Conservation (phyloP, 352 stramenopile genomes). For the Pythium sp. region DNA sequence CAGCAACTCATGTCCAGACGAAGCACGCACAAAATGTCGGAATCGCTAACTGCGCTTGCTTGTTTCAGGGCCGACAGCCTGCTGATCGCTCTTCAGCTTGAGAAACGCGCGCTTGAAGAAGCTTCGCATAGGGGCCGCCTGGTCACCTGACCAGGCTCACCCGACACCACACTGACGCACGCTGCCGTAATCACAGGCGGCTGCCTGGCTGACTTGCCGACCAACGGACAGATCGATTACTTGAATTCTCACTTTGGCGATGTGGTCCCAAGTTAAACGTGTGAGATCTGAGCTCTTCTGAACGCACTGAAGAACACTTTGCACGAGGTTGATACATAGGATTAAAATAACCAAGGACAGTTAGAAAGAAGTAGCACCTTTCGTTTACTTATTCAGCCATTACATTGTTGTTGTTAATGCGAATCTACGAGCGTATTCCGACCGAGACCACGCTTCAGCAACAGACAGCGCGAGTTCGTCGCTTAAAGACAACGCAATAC, state of each 20-base stretch:
- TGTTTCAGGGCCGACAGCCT: neutral
- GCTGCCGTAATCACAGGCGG: neutral
- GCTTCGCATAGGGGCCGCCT: neutral
- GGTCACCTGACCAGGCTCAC: neutral
- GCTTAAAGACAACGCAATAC: conserved; percentile 2
- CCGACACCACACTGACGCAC: neutral
- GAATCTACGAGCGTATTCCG: conserved; percentile 7
- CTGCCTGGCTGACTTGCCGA: neutral
- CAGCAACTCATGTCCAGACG: too few species aligned
- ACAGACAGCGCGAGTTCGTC: neutral
- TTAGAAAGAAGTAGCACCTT: conserved; percentile 5
- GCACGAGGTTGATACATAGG: neutral
- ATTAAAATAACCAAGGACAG: neutral
- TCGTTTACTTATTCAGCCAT: conserved; percentile 49
- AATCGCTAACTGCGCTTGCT: neutral
- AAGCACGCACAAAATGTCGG: neutral
- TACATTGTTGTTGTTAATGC: conserved; percentile 19
- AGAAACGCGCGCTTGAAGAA: neutral
- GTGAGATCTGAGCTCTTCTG: neutral
- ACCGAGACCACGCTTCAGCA: neutral
- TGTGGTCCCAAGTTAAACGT: neutral
- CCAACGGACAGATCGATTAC: neutral
- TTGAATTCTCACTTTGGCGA: neutral
- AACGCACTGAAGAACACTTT: neutral
- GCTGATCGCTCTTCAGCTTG: neutral